These are phyloP conservation scores for Yamadazyma philogaea DNA, from an alignment of 805 yeast species.

Conservation along the genomic window DNA sequence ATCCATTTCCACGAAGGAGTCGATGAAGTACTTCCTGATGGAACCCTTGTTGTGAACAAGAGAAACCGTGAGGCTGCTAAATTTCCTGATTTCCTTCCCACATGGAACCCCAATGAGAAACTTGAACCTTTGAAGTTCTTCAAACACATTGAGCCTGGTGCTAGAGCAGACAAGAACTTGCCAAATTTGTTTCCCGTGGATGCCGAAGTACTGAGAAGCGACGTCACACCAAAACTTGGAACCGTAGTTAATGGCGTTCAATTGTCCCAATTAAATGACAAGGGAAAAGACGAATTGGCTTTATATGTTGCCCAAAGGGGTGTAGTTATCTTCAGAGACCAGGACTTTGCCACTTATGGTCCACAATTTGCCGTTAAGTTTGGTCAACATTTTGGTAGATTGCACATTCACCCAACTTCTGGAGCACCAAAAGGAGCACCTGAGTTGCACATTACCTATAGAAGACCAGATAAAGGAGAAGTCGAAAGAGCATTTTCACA, in stretches of 20 bases:
- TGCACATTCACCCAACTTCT: constrained; percentile 71
- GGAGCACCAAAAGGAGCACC: constrained; percentile 67
- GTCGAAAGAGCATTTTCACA: constrained; percentile 32
- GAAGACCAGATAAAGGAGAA: constrained; percentile 43
- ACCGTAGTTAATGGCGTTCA: constrained; percentile 60
- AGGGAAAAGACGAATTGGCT: constrained; percentile 68
- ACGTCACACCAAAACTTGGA: constrained; percentile 68
- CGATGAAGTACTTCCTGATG: constrained; percentile 48
- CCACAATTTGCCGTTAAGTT: constrained; percentile 49
- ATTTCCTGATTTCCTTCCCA: constrained; percentile 61
- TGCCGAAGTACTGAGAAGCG: constrained; percentile 18
- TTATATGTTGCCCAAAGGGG: constrained; percentile 66
- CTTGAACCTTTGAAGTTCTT: constrained; percentile 52
- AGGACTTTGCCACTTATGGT: constrained; percentile 56
- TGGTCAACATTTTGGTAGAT: constrained; percentile 65
- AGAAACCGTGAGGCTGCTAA: constrained; percentile 30
- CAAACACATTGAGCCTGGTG: constrained; percentile 62
- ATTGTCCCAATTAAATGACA: constrained; percentile 48
- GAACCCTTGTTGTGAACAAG: constrained; percentile 45
- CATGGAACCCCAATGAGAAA: constrained; percentile 62
- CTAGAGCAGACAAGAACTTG: constrained; percentile 57
- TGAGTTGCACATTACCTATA: constrained; percentile 60
- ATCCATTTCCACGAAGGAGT: constrained; percentile 51
- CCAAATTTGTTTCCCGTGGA: constrained; percentile 47
- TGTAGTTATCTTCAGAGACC: constrained; percentile 63